Conservation (phyloP, 208 protist genomes). For the Angomonas ambiguus region DNA sequence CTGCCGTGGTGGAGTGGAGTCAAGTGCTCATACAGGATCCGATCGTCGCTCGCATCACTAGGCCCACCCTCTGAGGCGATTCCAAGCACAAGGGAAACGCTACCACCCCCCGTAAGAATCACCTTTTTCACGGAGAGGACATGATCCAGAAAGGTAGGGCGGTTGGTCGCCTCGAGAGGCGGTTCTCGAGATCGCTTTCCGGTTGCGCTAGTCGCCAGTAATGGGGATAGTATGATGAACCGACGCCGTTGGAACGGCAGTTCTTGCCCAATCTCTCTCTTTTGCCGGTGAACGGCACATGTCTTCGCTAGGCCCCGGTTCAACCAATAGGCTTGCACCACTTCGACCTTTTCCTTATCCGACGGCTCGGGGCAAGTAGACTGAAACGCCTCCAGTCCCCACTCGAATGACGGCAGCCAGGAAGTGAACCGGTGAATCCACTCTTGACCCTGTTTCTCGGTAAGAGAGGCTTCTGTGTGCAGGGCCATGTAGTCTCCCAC, state of each 20-base stretch:
- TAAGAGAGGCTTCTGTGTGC: too few species aligned
- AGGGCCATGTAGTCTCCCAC: not conserved
- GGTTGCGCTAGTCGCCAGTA: too few species aligned
- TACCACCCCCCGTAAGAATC: too few species aligned
- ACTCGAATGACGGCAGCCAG: not conserved
- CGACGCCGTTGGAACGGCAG: not conserved
- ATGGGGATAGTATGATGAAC: slow-evolving; percentile 1
- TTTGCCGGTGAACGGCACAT: not conserved
- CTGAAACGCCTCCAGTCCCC: not conserved
- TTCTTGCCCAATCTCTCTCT: not conserved
- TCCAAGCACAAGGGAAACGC: too few species aligned
- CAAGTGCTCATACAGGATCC: too few species aligned
- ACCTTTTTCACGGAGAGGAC: too few species aligned
- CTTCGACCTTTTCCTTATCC: not conserved
- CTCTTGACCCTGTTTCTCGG: not conserved
- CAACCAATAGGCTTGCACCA: not conserved
- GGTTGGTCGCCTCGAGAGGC: too few species aligned
- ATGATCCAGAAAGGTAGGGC: too few species aligned
- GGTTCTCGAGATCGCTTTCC: not conserved
- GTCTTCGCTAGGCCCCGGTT: not conserved
- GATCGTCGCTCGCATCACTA: too few species aligned
- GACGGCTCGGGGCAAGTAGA: not conserved
- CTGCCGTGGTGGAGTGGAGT: too few species aligned
- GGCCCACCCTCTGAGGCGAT: too few species aligned
- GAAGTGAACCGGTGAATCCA: not conserved